Base-by-base conservation (phyloP, 2,329 filamentous ascomycete genomes). In the Parafenestella ontariensis region DNA sequence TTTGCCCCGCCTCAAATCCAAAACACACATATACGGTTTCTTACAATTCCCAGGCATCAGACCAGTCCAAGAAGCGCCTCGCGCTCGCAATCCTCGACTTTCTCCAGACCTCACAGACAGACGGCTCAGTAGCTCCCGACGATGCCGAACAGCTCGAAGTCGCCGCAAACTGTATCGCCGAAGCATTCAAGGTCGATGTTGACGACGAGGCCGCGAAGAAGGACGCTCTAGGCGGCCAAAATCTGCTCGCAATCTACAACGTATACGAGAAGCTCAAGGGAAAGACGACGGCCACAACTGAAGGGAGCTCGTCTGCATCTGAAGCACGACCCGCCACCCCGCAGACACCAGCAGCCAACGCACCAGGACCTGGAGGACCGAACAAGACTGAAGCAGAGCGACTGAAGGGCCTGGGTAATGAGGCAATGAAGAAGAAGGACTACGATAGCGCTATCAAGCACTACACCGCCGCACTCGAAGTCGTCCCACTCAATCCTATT, bases 51-150 rank as follows among this genome's bases (percentile, higher is more conserved):
- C 34, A 79, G 75, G 76, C 78, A 65, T 56, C 64, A 63, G 68
- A 70, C 56, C 70, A 72, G 44, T 86, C 86, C 49, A 87, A 87
- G 76, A 89, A 99, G 86, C 92, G 93, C 80, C 89, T 99, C 62
- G 95, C 95, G 77, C 91, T 99, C 75, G 92, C 95, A 69, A 94
- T 99, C 77, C 92, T 96, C 82, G 92, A 98, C 81, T 99, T 96
- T 82, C 89, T 99, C 58, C 85, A 85, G 68, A 88, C 86, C 55
- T 96, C 92, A 41, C 82, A 92, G 66, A 89, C 87, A 59, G 95
- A 99, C 76, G 95, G 95, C 70, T 96, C 92, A 40, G 85, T 99
- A 54, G 85, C 89, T 49, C 81, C 89, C 68, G 95, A 98, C 69
- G 94, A 99, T 77, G 87, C 89, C 66, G 95, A 99, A 73, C 94